Percentiles rank a stretch among this genome's conserved stretches.
phyloP scores from a whole-genome alignment of 2,329 filamentous ascomycete species.

The Lojkania enalia region DNA sequence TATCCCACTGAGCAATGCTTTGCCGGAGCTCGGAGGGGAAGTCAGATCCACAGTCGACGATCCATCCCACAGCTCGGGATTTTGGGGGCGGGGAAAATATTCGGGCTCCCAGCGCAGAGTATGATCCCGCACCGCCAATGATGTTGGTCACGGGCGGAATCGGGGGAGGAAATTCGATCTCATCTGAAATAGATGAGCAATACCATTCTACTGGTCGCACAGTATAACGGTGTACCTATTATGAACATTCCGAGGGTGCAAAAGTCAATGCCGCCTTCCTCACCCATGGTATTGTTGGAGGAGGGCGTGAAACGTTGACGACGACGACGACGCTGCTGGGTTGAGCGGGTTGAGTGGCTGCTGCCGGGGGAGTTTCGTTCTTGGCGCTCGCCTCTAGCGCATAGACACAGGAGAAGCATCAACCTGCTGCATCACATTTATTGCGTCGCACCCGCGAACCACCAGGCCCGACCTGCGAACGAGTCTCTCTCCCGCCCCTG shows the following conservation, averaged over 20 bases:
- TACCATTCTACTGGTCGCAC: constrained; percentile 3
- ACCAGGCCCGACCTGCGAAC: constrained; percentile 1
- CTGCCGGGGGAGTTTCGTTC: constrained; percentile 14
- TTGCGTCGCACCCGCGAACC: constrained; percentile 12
- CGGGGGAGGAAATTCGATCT: constrained; percentile 81
- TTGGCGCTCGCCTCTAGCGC: constrained; percentile 22
- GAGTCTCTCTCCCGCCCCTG: constrained; percentile 1
- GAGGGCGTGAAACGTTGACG: constrained; percentile 1
- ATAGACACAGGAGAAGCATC: constrained; percentile 14
- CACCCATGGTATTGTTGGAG: constrained; percentile 15
- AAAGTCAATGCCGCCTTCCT: constrained; percentile 52
- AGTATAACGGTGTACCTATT: constrained; percentile 52
- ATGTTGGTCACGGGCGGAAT: constrained; percentile 71
- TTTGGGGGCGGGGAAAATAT: constrained; percentile 73
- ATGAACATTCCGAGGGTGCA: constrained; percentile 67
- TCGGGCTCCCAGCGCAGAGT: constrained; percentile 83
- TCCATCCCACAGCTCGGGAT: constrained; percentile 78
- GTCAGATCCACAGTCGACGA: constrained; percentile 86
- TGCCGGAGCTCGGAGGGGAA: constrained; percentile 70
- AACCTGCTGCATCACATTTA: constrained; percentile 9
- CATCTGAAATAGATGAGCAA: constrained; percentile 61
- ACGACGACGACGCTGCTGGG: neutral
- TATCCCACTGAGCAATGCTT: constrained; percentile 74
- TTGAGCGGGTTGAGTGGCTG: constrained; percentile 12
- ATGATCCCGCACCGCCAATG: constrained; percentile 87